Percentiles rank a stretch among this genome's conserved stretches.
Conservation (phyloP, 768 basidiomycete species). For the Rhodotorula toruloides region DNA sequence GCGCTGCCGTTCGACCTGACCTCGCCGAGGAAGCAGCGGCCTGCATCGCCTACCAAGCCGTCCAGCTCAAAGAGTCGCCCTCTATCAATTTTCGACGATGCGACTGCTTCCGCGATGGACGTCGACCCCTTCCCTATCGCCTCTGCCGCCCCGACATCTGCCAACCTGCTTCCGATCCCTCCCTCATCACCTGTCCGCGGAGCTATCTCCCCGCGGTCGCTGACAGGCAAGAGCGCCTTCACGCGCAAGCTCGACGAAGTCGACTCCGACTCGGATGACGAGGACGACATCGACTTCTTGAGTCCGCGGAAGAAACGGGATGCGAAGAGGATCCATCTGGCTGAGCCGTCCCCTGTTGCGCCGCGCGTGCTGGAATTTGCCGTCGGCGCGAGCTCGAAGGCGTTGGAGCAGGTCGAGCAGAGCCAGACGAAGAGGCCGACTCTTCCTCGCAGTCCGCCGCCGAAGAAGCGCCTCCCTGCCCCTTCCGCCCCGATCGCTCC, state of each 20-base stretch:
- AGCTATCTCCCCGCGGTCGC: slow-evolving; percentile 13
- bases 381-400: not conserved
- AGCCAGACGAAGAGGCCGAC: not conserved
- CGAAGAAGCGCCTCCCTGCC: slow-evolving; percentile 16
- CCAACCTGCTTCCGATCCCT: not conserved
- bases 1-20: slow-evolving; percentile 10
- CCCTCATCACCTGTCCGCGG: slow-evolving; percentile 25
- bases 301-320: slow-evolving; percentile 30
- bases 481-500: not conserved
- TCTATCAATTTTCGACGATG: not conserved
- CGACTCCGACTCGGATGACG: slow-evolving; percentile 9
- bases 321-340: not conserved
- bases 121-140: not conserved
- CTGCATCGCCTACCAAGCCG: not conserved
- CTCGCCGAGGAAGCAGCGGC: slow-evolving; percentile 21
- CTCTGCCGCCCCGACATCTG: not conserved
- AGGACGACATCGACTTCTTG: slow-evolving; percentile 36
- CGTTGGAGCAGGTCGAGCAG: not conserved
- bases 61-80: not conserved
- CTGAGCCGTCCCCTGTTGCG: not conserved
- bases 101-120: not conserved
- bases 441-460: slow-evolving; percentile 20
- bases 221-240: not conserved
- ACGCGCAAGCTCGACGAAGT: slow-evolving; percentile 25
- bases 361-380: no score